Percentiles rank a stretch among this genome's conserved stretches.
phyloP scores from a whole-genome alignment of 179 eudicot genomes.

The Actinidia arguta region DNA sequence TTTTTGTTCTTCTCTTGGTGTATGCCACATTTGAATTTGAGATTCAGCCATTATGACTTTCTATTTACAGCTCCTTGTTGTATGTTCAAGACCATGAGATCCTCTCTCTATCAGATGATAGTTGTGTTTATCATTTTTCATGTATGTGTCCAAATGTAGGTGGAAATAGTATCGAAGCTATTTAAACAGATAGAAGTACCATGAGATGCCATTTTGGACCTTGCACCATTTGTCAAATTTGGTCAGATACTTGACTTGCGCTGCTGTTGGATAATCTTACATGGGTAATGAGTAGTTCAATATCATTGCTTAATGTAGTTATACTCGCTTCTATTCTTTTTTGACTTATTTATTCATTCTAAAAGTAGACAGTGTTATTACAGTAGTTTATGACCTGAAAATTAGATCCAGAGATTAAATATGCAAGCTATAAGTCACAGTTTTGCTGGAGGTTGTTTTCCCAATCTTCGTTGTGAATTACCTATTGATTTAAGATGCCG shows the following conservation, averaged over 20 bases:
- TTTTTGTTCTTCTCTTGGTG: not conserved
- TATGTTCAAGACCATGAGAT: not conserved
- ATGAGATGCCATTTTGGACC: constrained; percentile 87
- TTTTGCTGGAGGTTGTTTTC: not conserved
- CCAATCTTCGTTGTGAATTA: not conserved
- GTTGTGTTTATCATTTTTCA: not conserved
- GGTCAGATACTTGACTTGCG: constrained; percentile 66
- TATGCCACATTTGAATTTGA: not conserved
- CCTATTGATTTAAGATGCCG: not conserved
- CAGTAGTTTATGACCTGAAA: not conserved
- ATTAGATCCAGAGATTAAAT: not conserved
- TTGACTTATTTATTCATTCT: too few relatives aligned
- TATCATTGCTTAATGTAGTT: not conserved
- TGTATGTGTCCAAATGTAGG: constrained; percentile 43
- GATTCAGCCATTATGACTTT: not conserved
- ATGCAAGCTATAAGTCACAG: not conserved
- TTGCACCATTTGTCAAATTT: constrained; percentile 70
- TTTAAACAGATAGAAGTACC: constrained; percentile 94
- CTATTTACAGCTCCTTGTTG: constrained; percentile 1
- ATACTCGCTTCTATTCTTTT: too few relatives aligned
- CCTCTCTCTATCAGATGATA: not conserved
- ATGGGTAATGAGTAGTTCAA: not conserved
- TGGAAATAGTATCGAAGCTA: constrained; percentile 90
- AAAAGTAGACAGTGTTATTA: too few relatives aligned
- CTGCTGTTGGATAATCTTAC: not conserved